A percentile compares a stretch with the other conserved stretches of the same genome.
phyloP scores from a whole-genome alignment of 108 stramenopile species.

The Nannochloropsis oceanica region DNA sequence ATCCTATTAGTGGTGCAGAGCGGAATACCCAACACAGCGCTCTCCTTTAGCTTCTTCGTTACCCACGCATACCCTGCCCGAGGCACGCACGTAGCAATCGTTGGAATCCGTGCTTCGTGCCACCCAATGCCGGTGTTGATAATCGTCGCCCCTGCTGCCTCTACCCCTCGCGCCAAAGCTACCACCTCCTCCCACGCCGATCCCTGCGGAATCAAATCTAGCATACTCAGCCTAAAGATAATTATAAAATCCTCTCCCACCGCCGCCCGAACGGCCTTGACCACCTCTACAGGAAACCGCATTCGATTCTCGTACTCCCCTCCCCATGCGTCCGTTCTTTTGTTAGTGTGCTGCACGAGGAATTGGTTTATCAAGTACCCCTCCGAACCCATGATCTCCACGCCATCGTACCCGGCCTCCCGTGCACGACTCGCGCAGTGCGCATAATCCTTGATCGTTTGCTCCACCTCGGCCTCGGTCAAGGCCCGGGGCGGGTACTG shows the following conservation, averaged over 20 bases:
- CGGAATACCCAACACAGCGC: conserved; percentile 52
- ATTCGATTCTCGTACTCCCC: conserved; percentile 75
- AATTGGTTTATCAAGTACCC: conserved; percentile 96
- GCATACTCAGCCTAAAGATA: conserved; percentile 81
- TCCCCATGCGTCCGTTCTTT: conserved; percentile 78
- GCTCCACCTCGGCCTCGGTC: conserved; percentile 46
- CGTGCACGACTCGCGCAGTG: conserved; percentile 63
- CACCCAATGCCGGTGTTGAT: conserved; percentile 99
- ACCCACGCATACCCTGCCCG: conserved; percentile 82
- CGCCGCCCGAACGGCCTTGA: conserved; percentile 59
- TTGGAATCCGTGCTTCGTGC: conserved; percentile 96
- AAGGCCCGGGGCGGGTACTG: conserved; percentile 62
- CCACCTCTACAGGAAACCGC: conserved; percentile 73
- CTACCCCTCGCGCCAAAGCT: conserved; percentile 55
- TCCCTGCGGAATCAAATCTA: conserved; percentile 83
- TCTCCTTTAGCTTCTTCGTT: conserved; percentile 59
- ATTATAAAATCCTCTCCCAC: conserved; percentile 77
- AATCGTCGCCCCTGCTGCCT: conserved; percentile 78
- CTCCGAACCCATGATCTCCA: conserved; percentile 94
- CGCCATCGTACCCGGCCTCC: conserved; percentile 91
- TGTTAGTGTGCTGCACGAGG: conserved; percentile 63
- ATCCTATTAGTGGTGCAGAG: conserved; percentile 92
- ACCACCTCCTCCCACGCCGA: conserved; percentile 83
- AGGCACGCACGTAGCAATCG: conserved; percentile 90
- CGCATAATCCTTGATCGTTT: conserved; percentile 74